phyloP scores from a whole-genome alignment of 257 asterid species.

The Gynochthodes officinalis region DNA sequence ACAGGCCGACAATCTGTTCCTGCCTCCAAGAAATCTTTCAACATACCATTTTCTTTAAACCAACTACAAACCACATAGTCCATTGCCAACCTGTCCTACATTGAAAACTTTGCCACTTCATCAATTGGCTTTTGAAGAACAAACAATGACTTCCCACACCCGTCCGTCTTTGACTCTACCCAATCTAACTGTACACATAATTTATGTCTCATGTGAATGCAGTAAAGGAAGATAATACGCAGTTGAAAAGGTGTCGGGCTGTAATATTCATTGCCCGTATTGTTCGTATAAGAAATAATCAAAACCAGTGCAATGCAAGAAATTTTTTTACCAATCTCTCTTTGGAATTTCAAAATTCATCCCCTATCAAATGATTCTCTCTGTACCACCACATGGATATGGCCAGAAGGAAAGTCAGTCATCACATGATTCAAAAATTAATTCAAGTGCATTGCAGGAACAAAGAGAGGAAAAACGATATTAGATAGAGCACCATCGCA shows the following conservation, averaged over 20 bases:
- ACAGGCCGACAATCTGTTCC: conserved; percentile 49
- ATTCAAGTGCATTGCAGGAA: conserved; percentile 36
- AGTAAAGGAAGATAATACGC: conserved; percentile 9
- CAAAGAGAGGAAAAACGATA: conserved; percentile 37
- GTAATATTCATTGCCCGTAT: conserved; percentile 6
- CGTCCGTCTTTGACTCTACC: conserved; percentile 36
- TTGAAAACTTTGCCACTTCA: conserved; percentile 37
- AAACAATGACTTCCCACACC: conserved; percentile 44
- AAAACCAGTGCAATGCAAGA: conserved; percentile 25
- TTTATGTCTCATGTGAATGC: conserved; percentile 15
- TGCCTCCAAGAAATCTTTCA: conserved; percentile 41
- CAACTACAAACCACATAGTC: conserved; percentile 28
- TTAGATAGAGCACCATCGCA: conserved; percentile 43
- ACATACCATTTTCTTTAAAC: conserved; percentile 24
- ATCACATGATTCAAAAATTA: conserved; percentile 32
- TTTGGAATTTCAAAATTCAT: conserved; percentile 29
- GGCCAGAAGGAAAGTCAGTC: conserved; percentile 36
- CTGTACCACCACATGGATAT: conserved; percentile 40
- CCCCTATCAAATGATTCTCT: conserved; percentile 23
- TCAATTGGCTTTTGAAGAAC: conserved; percentile 37
- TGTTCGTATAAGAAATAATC: conserved; percentile 1
- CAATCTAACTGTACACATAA: conserved; percentile 25
- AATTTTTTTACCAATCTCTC: conserved; percentile 26
- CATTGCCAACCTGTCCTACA: conserved; percentile 59
- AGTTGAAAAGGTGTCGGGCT: conserved; percentile 26